Base-by-base conservation (phyloP, 345 rosid genomes). In the Chamaenerion angustifolium region DNA sequence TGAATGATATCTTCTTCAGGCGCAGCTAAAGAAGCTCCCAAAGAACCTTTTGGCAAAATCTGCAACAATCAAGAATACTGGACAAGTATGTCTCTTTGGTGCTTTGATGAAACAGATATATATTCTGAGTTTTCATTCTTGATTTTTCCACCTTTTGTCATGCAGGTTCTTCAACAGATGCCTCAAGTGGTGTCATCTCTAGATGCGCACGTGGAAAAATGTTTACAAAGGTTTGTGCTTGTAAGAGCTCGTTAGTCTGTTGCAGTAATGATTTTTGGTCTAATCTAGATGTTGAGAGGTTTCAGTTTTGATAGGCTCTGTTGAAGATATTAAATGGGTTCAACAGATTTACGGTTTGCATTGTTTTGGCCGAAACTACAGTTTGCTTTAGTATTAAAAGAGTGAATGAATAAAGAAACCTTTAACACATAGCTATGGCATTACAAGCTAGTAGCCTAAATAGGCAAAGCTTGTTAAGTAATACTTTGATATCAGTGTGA, bases 131-230 rank as follows among this genome's bases (percentile, higher is more conserved):
- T 43, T 49, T 15, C 37, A 31, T 35, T 42, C 13, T 15, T 55
- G 37, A 27, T 18, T 41, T 40, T 46, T 21, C 55, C 15, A 18
- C n/a, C 23, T 19, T 7, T 13, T 43, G 19, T 41, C 58, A 59
- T 45, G 46, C 56, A 88, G 95, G 76, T 79, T 8, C 68, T 89
- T 64, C 80, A 73, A 55, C 94, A 79, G 68, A 77, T 89, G 82
- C 95, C 97, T 60, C 75, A 47, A 44, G 90, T 74, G 64, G 71
- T 89, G 59, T 77, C 92, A 40, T 62, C 85, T 47, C 56, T 89
- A 42, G 95, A 89, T 70, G 95, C 89, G 11, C 81, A 85, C 55
- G 68, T 81, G 68, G 97, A 89, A 68, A 64, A 56, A 42, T 85
- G 90, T 64, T 65, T 83, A 48, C 75, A 71, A 40, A 85, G 95